Evolutionary conservation across 2,329 filamentous ascomycete genomes (phyloP), one percentile per base, ranked within the genome.

Genomic region (Endothia cerciana): DNA sequence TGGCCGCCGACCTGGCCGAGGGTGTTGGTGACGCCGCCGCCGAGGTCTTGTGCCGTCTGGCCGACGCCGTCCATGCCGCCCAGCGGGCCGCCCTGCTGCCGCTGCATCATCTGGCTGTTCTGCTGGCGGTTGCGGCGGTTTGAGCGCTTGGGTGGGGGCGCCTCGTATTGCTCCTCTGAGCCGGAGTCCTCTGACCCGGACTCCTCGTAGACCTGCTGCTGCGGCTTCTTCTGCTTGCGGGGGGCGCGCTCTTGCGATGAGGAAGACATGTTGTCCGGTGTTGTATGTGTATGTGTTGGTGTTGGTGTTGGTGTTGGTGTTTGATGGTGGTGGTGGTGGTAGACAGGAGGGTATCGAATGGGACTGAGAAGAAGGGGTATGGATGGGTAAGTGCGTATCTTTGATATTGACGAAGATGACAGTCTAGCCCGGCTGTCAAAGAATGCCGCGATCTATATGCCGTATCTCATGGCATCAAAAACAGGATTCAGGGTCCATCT

Each of bases 11-110:
- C 71, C 66, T 79, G 73, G 67, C 78, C 74, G 63, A 80, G 72
- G 45, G 77, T 77, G 59, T 74, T 71, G 67, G 76, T 75, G 19
- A 79, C 76, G 17, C 82, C 73, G 69, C 74, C 73, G 64, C 81
- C 81, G 30, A 83, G 75, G 4, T 63, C 78, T 72, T 15, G 79
- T 2, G 77, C 77, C 3, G 76, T 76, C 63, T 77, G 70, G 33
- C 73, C 73, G 30, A 80, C 76, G 62, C 74, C 76, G 70, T 72
- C 76, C 45, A 81, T 72, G 19, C 72, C 73, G 59, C 80, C 74
- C 64, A 74, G 72, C 70, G 80, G 80, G n/a, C 72, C 74, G 53
- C 74, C 69, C 69, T 72, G 65, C 66, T 74, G 73, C 72, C 76
- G 71, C 56, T 72, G 73, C 72, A 75, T 72, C 69, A 70, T 65